Conservation (phyloP, 805 yeast genomes). For the Ogataea trehalophila region DNA sequence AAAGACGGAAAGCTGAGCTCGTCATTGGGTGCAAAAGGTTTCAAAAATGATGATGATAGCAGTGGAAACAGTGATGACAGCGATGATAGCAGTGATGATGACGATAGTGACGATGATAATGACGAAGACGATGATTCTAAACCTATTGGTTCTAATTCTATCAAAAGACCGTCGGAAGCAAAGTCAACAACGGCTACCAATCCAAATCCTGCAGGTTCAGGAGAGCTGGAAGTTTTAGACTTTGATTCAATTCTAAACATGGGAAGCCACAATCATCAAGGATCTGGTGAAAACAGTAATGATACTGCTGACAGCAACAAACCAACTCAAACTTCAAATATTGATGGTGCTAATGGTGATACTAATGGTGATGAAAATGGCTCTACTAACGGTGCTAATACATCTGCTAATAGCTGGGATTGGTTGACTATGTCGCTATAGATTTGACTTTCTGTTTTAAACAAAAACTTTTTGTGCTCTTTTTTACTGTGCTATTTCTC, state of each 20-base stretch:
- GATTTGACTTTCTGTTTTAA: not conserved
- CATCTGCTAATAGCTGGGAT: constrained; percentile 34
- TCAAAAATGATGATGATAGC: constrained; percentile 4
- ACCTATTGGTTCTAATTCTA: not conserved
- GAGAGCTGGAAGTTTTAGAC: constrained; percentile 16
- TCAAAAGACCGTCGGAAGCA: not conserved
- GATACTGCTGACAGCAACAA: constrained; percentile 3
- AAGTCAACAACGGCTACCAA: not conserved
- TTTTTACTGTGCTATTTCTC: not conserved
- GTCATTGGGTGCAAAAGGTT: not conserved
- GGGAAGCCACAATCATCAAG: constrained; percentile 8
- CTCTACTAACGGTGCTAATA: not conserved
- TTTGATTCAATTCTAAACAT: constrained; percentile 19
- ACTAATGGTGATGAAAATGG: constrained; percentile 6
- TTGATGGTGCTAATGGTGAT: constrained; percentile 5
- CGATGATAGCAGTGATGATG: not conserved
- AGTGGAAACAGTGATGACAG: constrained; percentile 3
- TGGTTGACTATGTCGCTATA: constrained; percentile 43
- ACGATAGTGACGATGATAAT: not conserved
- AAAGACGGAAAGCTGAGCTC: constrained; percentile 1
- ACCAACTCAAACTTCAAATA: not conserved
- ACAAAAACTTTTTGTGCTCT: not conserved
- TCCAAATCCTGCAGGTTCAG: not conserved
- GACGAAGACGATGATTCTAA: not conserved
- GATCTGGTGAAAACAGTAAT: not conserved